Base-by-base conservation (phyloP, 352 stramenopile genomes). In the Phytopythium boreale region DNA sequence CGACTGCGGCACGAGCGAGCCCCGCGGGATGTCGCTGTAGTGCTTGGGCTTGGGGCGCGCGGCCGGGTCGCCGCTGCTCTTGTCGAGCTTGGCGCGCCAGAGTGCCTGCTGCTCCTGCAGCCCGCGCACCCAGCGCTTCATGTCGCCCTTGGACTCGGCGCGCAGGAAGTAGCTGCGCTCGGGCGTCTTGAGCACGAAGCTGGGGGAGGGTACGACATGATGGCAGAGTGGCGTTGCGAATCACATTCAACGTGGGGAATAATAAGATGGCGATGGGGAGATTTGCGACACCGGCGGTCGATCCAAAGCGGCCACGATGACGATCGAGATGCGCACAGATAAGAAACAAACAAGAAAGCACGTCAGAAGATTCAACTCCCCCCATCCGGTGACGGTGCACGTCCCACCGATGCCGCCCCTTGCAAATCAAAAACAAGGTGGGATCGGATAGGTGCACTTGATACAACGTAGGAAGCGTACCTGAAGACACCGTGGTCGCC, bases 51-150 rank as follows among this genome's bases (percentile, higher is more conserved):
- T 74, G n/a, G 76, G 79, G 37, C 62, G 46, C 19, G 71, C 64
- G 2, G 52, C 70, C 0, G 74, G 70, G 57, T 90, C 76, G 19
- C 74, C 82, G 31, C 83, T 69, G 7, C 62, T 39, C 26, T 69
- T 77, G 17, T 76, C 62, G 19, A 73, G 58, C 59, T 88, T 86
- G 36, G 71, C 71, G n/a, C 79, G 82, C 84, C 85, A 92, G 49
- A 96, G 65, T 36, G 93, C 84, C 59, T 95, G 87, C 67, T 93
- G 87, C 44, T 94, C 85, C 39, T 78, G 80, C 44, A 96, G 83
- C 0, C 85, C 84, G 22, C 86, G 82, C 27, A 93, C 87, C 85
- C 85, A 96, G 15, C 84, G 84, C 69, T 93, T 96, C 84, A 96
- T 92, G 73, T 96, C 87, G 47, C 85, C 85, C 60, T 96, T 93